Evolutionary conservation across 164 flowering plant genomes (phyloP).

Genomic region (Kalanchoe fedtschenkoi): DNA sequence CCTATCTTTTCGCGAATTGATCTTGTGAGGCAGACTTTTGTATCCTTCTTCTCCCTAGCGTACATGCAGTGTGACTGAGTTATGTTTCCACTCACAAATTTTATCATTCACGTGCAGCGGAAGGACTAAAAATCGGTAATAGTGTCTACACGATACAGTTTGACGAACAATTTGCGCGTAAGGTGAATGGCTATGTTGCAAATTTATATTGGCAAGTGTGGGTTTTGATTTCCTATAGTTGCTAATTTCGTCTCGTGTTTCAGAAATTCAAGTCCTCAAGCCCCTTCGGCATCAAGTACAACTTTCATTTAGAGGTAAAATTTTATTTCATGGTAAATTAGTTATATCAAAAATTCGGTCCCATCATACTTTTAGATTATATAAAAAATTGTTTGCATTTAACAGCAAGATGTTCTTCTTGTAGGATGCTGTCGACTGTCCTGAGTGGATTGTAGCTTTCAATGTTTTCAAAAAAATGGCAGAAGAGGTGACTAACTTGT

Average conservation of each 20-base stretch:
- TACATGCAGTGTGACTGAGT: background rate
- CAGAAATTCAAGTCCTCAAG: slow-evolving; percentile 81
- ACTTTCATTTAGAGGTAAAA: slow-evolving; percentile 86
- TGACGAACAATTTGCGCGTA: slow-evolving; percentile 64
- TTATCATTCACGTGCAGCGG: slow-evolving; percentile 44
- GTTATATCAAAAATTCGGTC: background rate
- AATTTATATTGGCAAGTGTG: background rate
- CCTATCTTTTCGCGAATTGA: too few relatives aligned
- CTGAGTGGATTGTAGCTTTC: slow-evolving; percentile 96
- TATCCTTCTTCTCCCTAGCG: background rate
- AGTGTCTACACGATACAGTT: slow-evolving; percentile 86
- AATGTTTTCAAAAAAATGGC: slow-evolving; percentile 76
- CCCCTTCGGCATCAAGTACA: slow-evolving; percentile 89
- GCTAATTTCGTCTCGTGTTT: slow-evolving; percentile 10
- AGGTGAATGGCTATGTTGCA: slow-evolving; percentile 31
- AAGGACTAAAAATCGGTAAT: slow-evolving; percentile 71
- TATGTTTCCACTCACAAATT: background rate
- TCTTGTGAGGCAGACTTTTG: background rate
- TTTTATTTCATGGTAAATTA: background rate
- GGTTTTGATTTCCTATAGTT: background rate
- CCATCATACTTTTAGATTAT: background rate
- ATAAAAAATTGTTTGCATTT: background rate
- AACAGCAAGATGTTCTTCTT: slow-evolving; percentile 6
- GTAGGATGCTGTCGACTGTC: slow-evolving; percentile 99
- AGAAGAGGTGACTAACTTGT: slow-evolving; percentile 53